phyloP scores from a whole-genome alignment of 768 basidiomycete species.

The Leccinum disarticulatum region DNA sequence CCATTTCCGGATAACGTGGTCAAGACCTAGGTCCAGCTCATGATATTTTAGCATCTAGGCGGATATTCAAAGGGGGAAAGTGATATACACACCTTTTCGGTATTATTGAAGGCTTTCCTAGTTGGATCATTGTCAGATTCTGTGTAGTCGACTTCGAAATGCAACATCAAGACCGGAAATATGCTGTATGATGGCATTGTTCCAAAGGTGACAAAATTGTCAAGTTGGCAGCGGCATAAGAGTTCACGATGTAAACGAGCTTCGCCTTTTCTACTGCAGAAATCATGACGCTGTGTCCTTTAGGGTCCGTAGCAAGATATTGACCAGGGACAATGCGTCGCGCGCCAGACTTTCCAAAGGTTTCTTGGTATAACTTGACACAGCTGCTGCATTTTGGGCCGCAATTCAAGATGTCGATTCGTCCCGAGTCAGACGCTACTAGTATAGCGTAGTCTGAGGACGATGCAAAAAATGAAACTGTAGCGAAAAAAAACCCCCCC shows the following conservation, averaged over 20 bases:
- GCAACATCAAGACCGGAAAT: slow-evolving; percentile 96
- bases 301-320: slow-evolving; percentile 93
- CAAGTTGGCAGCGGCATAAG: slow-evolving; percentile 94
- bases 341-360: slow-evolving; percentile 93
- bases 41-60: slow-evolving; percentile 93
- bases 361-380: slow-evolving; percentile 94
- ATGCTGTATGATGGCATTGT: slow-evolving; percentile 91
- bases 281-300: slow-evolving; percentile 94
- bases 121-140: slow-evolving; percentile 95
- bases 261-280: slow-evolving; percentile 94
- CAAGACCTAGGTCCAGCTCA: slow-evolving; percentile 94
- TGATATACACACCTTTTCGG: slow-evolving; percentile 71
- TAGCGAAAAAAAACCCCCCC: slow-evolving; percentile 18
- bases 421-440: slow-evolving; percentile 97
- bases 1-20: slow-evolving; percentile 99
- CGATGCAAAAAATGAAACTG: slow-evolving; percentile 38
- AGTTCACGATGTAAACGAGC: slow-evolving; percentile 95
- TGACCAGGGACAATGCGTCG: slow-evolving; percentile 97
- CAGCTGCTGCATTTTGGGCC: slow-evolving; percentile 89
- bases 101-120: slow-evolving; percentile 88
- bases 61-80: neutral
- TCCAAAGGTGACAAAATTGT: slow-evolving; percentile 97
- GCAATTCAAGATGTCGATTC: slow-evolving; percentile 94
- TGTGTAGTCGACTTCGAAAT: slow-evolving; percentile 96
- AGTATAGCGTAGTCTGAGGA: slow-evolving; percentile 89